A percentile compares a stretch with the other conserved stretches of the same genome.
Evolutionary conservation across 768 basidiomycete species (phyloP).

Genomic region (Dioszegia aurantiaca): DNA sequence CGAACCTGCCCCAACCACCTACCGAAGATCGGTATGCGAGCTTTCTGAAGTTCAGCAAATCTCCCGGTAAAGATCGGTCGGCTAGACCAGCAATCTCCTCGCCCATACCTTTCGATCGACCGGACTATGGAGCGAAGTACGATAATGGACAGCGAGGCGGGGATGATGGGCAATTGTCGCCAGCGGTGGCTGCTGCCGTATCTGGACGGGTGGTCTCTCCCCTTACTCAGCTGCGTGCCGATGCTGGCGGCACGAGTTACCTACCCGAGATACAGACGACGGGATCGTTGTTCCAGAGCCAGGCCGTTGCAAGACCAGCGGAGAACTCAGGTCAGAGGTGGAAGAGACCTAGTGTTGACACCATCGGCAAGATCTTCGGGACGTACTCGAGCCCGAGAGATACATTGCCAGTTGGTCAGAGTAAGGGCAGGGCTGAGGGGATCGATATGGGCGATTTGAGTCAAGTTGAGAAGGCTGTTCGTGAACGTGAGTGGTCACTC

Average conservation of each 20-base stretch:
- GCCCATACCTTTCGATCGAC: background rate
- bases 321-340: background rate
- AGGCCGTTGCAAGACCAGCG: background rate
- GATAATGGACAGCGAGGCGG: too few species aligned
- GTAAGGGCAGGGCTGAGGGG: background rate
- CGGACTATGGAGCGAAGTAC: background rate
- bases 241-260: constrained; percentile 2
- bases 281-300: background rate
- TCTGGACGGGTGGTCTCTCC: constrained; percentile 4
- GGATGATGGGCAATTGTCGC: constrained; percentile 1
- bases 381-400: background rate
- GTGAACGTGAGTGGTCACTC: too few species aligned
- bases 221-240: background rate
- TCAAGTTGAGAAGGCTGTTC: background rate
- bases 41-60: constrained; percentile 8
- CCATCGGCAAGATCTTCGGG: constrained; percentile 11
- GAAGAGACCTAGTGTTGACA: constrained; percentile 6
- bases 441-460: background rate
- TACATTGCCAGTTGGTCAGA: background rate
- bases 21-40: background rate
- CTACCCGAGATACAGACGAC: background rate
- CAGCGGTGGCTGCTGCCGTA: constrained; percentile 3
- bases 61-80: background rate
- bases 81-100: background rate
- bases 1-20: constrained; percentile 3